Conservation (phyloP, 73 alveolate genomes). For the Paramecium octaurelia region DNA sequence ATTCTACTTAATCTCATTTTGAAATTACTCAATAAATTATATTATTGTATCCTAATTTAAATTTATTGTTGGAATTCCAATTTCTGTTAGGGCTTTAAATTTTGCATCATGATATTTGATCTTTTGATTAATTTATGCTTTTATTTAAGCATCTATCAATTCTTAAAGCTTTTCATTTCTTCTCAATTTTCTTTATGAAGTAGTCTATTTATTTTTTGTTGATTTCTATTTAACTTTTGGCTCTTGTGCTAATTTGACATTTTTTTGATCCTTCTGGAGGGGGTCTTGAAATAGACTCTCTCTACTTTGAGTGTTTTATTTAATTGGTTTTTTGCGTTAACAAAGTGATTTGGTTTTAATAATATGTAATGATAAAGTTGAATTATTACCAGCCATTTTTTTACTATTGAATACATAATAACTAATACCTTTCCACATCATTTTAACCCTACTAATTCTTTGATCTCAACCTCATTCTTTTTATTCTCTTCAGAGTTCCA, state of each 20-base stretch:
- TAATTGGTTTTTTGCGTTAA: not conserved
- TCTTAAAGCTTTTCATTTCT: not conserved
- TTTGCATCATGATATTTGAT: not conserved
- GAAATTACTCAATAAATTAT: not conserved
- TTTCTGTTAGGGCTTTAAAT: not conserved
- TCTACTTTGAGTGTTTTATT: not conserved
- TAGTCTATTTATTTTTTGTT: not conserved
- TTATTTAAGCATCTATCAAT: not conserved
- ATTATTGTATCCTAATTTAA: not conserved
- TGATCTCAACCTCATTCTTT: not conserved
- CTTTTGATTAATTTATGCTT: not conserved
- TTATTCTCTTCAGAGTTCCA: not conserved
- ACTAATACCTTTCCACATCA: not conserved
- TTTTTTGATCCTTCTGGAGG: not conserved
- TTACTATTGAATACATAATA: not conserved
- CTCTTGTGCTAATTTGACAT: not conserved
- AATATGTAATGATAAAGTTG: not conserved
- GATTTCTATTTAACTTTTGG: not conserved
- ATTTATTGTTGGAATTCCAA: not conserved
- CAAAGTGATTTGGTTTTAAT: not conserved
- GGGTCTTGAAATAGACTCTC: not conserved
- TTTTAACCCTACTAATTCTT: not conserved
- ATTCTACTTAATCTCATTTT: not conserved
- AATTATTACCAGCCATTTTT: not conserved
- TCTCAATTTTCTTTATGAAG: not conserved